Base-by-base conservation (phyloP, 768 basidiomycete species). In the Nidula microcarpa region DNA sequence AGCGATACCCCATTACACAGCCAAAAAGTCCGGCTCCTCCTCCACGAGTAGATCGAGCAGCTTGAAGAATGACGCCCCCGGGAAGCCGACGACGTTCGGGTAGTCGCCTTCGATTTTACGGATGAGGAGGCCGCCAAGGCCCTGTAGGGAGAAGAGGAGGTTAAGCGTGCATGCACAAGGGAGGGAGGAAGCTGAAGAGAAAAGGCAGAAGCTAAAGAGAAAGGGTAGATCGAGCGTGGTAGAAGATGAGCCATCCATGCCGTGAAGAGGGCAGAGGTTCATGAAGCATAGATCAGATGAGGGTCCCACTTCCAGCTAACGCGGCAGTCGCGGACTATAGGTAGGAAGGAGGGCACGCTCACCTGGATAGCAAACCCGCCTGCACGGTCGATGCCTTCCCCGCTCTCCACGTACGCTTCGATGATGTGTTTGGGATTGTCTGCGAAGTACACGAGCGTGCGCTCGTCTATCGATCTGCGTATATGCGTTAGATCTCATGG, bases 291-390 rank as follows among this genome's bases (percentile, higher is more conserved):
- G 23, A 30, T 3, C 3, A 30, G 23, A 30, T 4, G 23, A 30
- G 23, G 23, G 4, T 30, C 23, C 23, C 23, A 3, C 23, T 2
- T 4, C 23, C 23, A 30, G 23, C 23, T 30, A 30, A 30, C 23
- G 23, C 23, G 23, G 23, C 23, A 30, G 23, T 30, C 23, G 23
- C 4, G 23, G 23, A 30, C 23, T 32, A 8, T 34, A 17, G 33
- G 47, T 14, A 13, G 47, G 17, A 32, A 34, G 33, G 33, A 8
- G 13, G 14, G n/a, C 23, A 43, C 16, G 61, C 74, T 46, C 57
- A 92, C 93, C 77, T 98, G 96, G 39, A 94, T 84, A 1, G 93
- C 94, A 65, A 98, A 98, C 0, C 96, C 96, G 3, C 96, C 96
- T 0, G 96, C 95, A 16, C 93, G 80, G 62, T 94, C 89, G 41